Evolutionary conservation across 208 protist species (phyloP).

Genomic region (Wallacemonas sp.): DNA sequence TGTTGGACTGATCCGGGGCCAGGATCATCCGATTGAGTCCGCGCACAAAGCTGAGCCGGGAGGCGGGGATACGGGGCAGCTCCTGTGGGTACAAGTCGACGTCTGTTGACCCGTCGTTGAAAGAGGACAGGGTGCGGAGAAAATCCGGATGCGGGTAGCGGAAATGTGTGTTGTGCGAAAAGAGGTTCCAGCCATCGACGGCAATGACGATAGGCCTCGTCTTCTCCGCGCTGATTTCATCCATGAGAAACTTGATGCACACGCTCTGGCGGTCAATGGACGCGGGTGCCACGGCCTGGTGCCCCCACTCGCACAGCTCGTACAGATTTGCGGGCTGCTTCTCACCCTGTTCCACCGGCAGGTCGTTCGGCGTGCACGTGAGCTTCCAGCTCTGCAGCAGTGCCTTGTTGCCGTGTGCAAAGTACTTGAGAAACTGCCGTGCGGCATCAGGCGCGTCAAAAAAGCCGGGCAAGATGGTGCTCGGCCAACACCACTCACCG

Average conservation of each 20-base stretch:
- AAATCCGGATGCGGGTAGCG: conserved; percentile 91
- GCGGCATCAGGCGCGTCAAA: conserved; percentile 91
- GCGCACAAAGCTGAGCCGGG: conserved; percentile 88
- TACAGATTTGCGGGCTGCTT: conserved; percentile 68
- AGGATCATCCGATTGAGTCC: conserved; percentile 90
- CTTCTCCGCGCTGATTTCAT: conserved; percentile 87
- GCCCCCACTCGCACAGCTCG: conserved; percentile 86
- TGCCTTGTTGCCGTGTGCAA: conserved; percentile 66
- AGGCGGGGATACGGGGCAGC: conserved; percentile 85
- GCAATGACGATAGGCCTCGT: conserved; percentile 83
- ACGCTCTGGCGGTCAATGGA: conserved; percentile 91
- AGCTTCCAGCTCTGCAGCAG: conserved; percentile 67
- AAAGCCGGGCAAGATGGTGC: conserved; percentile 89
- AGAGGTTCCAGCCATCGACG: conserved; percentile 91
- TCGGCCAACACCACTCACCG: conserved; percentile 92
- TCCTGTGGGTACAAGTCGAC: conserved; percentile 90
- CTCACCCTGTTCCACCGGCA: conserved; percentile 85
- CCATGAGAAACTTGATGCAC: conserved; percentile 89
- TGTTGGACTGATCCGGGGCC: conserved; percentile 74
- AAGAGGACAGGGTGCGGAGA: conserved; percentile 75
- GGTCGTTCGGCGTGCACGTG: conserved; percentile 71
- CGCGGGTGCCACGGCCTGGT: conserved; percentile 71
- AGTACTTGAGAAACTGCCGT: conserved; percentile 79
- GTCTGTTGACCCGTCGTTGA: conserved; percentile 80
- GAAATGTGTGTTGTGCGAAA: conserved; percentile 92